Conservation (phyloP, 495 filamentous ascomycete species). For the Staphylotrichum tortipilum region DNA sequence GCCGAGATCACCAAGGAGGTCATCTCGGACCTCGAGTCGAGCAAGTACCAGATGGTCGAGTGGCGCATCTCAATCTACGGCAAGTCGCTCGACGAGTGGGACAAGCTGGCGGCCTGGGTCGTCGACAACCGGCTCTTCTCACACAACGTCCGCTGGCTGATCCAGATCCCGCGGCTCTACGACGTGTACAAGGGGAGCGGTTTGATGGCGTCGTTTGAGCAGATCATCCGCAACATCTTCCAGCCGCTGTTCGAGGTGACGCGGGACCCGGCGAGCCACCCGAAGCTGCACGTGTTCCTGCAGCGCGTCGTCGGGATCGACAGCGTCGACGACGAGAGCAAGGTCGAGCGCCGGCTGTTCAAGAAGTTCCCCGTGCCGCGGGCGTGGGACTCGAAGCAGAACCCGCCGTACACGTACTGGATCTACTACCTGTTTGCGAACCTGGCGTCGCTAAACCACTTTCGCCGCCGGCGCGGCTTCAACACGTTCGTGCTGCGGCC, state of each 20-base stretch:
- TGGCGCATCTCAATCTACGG: conserved; percentile 98
- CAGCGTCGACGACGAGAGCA: conserved; percentile 97
- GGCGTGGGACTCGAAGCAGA: conserved; percentile 83
- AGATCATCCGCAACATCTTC: conserved; percentile 87
- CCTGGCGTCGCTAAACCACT: conserved; percentile 83
- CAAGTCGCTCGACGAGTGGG: conserved; percentile 86
- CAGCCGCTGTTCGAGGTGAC: conserved; percentile 93
- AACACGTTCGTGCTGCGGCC: conserved; percentile 91
- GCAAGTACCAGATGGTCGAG: conserved; percentile 99
- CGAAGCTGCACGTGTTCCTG: conserved; percentile 88
- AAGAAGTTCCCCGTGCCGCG: conserved; percentile 87
- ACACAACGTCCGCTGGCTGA: conserved; percentile 93
- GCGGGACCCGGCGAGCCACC: conserved; percentile 73
- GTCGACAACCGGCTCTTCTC: conserved; percentile 97
- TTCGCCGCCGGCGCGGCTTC: conserved; percentile 84
- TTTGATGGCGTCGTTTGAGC: conserved; percentile 80
- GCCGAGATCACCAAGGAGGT: conserved; percentile 98
- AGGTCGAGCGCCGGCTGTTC: conserved; percentile 82
- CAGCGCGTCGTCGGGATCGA: conserved; percentile 95
- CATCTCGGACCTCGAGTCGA: conserved; percentile 93
- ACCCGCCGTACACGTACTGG: conserved; percentile 98
- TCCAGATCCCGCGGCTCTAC: conserved; percentile 90
- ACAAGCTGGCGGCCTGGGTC: conserved; percentile 97
- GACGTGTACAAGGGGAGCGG: conserved; percentile 87
- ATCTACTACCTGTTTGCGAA: conserved; percentile 96